Evolutionary conservation across 1,284 basidiomycete species (phyloP).

Genomic region (Malassezia vespertilionis): DNA sequence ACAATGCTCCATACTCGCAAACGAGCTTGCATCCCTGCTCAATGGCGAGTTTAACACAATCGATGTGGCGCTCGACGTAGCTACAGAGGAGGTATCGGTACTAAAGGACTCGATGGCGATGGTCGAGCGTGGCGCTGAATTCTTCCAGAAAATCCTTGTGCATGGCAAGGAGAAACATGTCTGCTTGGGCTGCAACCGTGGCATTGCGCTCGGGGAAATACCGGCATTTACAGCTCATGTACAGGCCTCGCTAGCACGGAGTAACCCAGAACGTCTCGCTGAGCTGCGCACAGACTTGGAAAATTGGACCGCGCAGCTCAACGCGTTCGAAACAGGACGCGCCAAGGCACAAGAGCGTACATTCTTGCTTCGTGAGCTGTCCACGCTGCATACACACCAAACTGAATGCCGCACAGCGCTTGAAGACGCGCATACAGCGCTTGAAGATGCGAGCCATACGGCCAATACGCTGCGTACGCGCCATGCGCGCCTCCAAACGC

Average conservation of each 20-base stretch:
- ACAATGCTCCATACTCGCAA: no score
- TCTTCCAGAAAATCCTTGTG: slow-evolving; percentile 10
- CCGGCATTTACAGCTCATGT: slow-evolving; percentile 12
- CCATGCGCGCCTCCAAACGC: background rate
- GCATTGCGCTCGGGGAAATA: background rate
- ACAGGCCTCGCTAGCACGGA: slow-evolving; percentile 8
- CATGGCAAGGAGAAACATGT: slow-evolving; percentile 10
- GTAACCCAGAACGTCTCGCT: slow-evolving; percentile 4
- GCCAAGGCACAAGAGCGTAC: no score
- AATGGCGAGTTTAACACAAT: slow-evolving; percentile 1
- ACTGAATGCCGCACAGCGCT: no score
- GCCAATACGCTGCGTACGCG: background rate
- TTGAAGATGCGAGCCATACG: no score
- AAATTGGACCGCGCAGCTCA: slow-evolving; percentile 7
- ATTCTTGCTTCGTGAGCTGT: no score
- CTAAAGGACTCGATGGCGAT: slow-evolving; percentile 50
- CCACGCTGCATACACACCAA: no score
- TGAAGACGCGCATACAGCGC: no score
- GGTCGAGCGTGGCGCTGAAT: slow-evolving; percentile 7
- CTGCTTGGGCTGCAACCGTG: slow-evolving; percentile 13
- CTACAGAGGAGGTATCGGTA: slow-evolving; percentile 8
- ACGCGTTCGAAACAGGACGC: background rate
- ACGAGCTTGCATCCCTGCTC: no score
- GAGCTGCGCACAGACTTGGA: slow-evolving; percentile 6
- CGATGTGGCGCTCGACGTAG: slow-evolving; percentile 2